phyloP scores from a whole-genome alignment of 2,329 filamentous ascomycete genomes.

The Colletotrichum aenigma region DNA sequence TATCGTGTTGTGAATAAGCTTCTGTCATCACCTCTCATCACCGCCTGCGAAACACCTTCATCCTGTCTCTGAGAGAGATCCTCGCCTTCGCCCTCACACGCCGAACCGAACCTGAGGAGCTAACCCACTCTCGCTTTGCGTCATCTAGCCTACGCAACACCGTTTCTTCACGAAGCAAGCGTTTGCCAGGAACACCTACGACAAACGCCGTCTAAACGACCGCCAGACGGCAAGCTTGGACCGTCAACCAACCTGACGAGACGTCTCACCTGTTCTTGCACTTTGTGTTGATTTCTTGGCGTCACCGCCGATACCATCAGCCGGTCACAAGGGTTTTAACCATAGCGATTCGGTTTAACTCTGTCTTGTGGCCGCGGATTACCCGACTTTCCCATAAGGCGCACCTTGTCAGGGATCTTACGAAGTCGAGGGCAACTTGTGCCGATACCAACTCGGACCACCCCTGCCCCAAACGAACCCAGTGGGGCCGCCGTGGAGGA shows the following conservation, averaged over 20 bases:
- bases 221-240: background rate
- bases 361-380: background rate
- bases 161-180: background rate
- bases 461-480: constrained; percentile 12
- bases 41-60: constrained; percentile 4
- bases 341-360: constrained; percentile 2
- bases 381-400: background rate
- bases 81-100: background rate
- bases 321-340: constrained; percentile 2
- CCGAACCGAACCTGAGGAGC: background rate
- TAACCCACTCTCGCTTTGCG: constrained; percentile 5
- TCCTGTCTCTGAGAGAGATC: background rate
- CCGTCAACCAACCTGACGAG: background rate
- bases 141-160: constrained; percentile 9
- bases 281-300: constrained; percentile 5
- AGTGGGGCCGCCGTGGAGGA: constrained; percentile 17
- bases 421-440: constrained; percentile 4
- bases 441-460: constrained; percentile 7
- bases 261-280: constrained; percentile 12
- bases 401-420: background rate
- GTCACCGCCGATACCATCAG: background rate
- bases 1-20: constrained; percentile 9
- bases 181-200: background rate
- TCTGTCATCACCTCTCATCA: constrained; percentile 4
- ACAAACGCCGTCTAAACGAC: background rate